Base-by-base conservation (phyloP, 352 stramenopile species). In the Thraustochytrium sp. region DNA sequence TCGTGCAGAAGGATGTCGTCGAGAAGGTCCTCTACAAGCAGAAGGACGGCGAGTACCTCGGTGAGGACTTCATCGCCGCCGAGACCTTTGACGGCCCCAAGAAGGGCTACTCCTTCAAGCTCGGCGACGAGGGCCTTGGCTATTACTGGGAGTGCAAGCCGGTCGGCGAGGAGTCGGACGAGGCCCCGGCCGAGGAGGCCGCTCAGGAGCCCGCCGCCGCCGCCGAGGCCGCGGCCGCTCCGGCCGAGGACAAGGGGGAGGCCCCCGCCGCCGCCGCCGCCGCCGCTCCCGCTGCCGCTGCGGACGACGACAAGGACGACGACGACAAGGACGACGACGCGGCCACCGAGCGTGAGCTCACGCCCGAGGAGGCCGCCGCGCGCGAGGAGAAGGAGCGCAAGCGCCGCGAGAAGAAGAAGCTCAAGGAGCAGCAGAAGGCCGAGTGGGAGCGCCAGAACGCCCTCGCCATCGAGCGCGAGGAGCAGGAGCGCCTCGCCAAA, bases 101-200 rank as follows among this genome's bases (percentile, higher is more conserved):
- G 18, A 18, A 26, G 23, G 68, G 68, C 46, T 80, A 80, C 44
- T 80, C 44, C 34, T 80, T 80, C 68, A 80, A 80, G 53, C 21
- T 63, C 1, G 68, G 68, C 34, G 31, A 46, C n/a, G 23, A 44
- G 23, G 68, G 68, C 3, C 46, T 72, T 3, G 68, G 68, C 13
- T 80, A 80, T 31, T 80, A 80, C 68, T 80, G 68, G 68, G 68
- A 80, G 68, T 46, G 68, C 48, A 63, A 61, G 26, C 31, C 48
- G 29, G 13, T 18, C 26, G 48, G 29, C 34, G 46, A 80, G 26
- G 68, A 80, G 4, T 2, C 26, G 23, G 68, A 9, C 53, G 68
- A 80, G n/a, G 64, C 4, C 5, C 18, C 63, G 37, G 53, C 29
- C 29, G 68, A 80, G 8, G 68, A 68, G 68, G 37, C 68, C 23